Base-by-base conservation (phyloP, 176 grass and related monocot species). In the Bromus sterilis region DNA sequence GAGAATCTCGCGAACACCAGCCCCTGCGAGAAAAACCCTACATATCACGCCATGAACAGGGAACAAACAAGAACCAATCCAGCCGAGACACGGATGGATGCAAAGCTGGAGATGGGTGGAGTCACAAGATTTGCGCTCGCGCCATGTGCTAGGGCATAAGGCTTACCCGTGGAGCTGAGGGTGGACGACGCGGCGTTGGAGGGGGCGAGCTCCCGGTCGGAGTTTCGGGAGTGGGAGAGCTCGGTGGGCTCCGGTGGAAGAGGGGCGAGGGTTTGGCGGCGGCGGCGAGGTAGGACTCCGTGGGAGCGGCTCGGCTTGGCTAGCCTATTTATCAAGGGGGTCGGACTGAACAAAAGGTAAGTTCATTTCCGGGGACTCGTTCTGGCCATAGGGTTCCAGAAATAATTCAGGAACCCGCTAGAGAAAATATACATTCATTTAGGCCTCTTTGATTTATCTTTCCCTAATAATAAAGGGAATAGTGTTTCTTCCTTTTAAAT, bases 111-210 rank as follows among this genome's bases (percentile, higher is more conserved):
- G 28, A 11, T 1, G 35, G 28, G 3, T 35, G 1, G 57, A 77
- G 31, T 33, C 56, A 11, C 18, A 23, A 77, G 80, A 78, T 88
- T 78, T 36, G 60, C 20, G 34, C 9, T 9, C 51, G 51, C n/a
- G 29, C 25, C 61, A 68, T 21, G 61, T 10, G 55, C 78, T 81
- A 85, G 87, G 87, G 87, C 62, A 71, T 89, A 89, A 82, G 87
- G 87, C 62, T 81, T 85, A 89, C 82, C 87, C 29, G 55, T 1
- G 40, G 33, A 78, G 20, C 31, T n/a, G 14, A 33, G 24, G 7
- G 28, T 1, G 30, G 39, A 29, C 9, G 79, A 56, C 18, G 67
- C 20, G 77, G 61, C 13, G 76, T 20, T 58, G 40, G 48, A 33
- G 20, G 60, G 36, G 14, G 37, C 13, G 18, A 68, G 40, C 28